Conservation (phyloP, 106 monocot genomes). For the Ottelia alismoides region DNA sequence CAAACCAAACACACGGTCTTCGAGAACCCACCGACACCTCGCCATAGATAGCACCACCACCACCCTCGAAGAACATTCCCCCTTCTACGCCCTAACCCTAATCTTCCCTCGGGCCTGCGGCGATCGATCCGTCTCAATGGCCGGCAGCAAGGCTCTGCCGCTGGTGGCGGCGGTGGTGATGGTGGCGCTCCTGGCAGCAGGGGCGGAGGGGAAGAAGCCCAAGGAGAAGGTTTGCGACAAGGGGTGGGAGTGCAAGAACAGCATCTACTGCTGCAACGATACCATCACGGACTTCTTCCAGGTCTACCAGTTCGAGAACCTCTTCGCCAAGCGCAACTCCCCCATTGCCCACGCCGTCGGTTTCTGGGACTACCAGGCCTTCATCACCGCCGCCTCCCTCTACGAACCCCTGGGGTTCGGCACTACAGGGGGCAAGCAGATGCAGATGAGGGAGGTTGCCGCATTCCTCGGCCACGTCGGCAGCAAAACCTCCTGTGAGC, state of each 20-base stretch:
- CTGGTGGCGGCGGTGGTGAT: conserved; percentile 1
- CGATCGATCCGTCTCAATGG: too few relatives aligned
- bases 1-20: too few relatives aligned
- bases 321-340: conserved; percentile 82
- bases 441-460: conserved; percentile 80
- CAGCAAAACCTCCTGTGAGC: conserved; percentile 79
- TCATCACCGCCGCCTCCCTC: conserved; percentile 73
- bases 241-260: conserved; percentile 90
- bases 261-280: conserved; percentile 83
- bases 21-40: too few relatives aligned
- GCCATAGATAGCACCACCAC: too few relatives aligned
- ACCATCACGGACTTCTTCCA: conserved; percentile 84
- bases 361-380: conserved; percentile 94
- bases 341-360: conserved; percentile 79
- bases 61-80: too few relatives aligned
- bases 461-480: conserved; percentile 96
- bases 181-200: background rate
- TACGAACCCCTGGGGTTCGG: conserved; percentile 87
- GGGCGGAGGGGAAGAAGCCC: background rate
- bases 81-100: too few relatives aligned
- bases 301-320: conserved; percentile 91
- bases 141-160: too few relatives aligned
- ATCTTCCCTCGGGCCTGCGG: too few relatives aligned
- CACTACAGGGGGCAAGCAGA: conserved; percentile 78
- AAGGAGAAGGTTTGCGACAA: conserved; percentile 77